Percentiles rank a stretch among this genome's conserved stretches.
phyloP scores from a whole-genome alignment of 805 yeast genomes.

The Lachancea quebecensis region DNA sequence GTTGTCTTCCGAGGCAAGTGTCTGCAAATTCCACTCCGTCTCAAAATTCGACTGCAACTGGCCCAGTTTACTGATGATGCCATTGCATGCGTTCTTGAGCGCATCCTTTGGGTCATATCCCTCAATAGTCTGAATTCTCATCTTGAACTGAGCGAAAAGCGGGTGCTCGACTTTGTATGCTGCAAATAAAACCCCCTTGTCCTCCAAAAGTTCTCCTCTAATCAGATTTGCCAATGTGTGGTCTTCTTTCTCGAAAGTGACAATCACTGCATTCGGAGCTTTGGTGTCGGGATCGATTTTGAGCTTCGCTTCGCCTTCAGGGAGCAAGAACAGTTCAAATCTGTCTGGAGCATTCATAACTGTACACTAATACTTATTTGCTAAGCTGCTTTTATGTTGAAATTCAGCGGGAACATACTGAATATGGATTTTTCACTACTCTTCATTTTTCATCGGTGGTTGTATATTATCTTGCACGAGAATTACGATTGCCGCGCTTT shows the following conservation, averaged over 20 bases:
- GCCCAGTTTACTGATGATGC: constrained; percentile 72
- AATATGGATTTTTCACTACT: too few relatives aligned
- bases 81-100: constrained; percentile 79
- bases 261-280: constrained; percentile 89
- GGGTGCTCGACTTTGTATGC: constrained; percentile 99
- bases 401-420: too few relatives aligned
- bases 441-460: not conserved
- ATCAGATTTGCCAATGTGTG: constrained; percentile 91
- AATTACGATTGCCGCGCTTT: constrained; percentile 5
- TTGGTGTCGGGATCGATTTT: constrained; percentile 88
- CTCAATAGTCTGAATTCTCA: constrained; percentile 94
- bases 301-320: constrained; percentile 96
- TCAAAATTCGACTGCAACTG: constrained; percentile 69
- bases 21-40: constrained; percentile 89
- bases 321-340: constrained; percentile 90
- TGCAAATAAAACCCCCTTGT: constrained; percentile 85
- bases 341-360: constrained; percentile 98
- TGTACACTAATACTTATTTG: not conserved
- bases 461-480: not conserved
- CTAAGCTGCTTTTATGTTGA: not conserved
- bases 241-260: constrained; percentile 94
- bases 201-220: constrained; percentile 78
- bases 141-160: constrained; percentile 85
- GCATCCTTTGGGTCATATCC: constrained; percentile 91
- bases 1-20: constrained; percentile 51